Evolutionary conservation across 139 green algal species (phyloP).

Genomic region (Tetradesmus obliquus): DNA sequence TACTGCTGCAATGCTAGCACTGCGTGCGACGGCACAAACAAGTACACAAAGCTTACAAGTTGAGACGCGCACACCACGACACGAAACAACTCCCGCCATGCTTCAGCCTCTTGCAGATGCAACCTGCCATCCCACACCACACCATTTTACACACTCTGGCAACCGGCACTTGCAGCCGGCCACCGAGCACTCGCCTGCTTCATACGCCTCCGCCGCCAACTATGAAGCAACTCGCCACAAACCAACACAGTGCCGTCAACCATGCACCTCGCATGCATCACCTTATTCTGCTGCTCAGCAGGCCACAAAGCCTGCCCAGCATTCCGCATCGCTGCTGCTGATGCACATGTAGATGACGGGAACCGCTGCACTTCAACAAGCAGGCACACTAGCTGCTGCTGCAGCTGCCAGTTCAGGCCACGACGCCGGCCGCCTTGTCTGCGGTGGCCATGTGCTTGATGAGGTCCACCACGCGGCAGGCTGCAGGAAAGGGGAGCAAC

Average conservation of each 20-base stretch:
- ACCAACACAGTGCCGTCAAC: not conserved
- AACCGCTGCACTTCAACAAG: not conserved
- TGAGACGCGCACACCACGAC: not conserved
- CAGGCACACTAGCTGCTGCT: not conserved
- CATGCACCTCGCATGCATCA: not conserved
- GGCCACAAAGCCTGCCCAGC: not conserved
- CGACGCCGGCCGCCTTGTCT: conserved; percentile 50
- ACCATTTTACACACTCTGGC: not conserved
- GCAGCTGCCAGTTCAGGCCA: conserved; percentile 6
- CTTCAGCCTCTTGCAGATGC: not conserved
- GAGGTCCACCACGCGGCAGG: conserved; percentile 78
- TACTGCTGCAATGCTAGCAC: not conserved
- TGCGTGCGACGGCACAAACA: not conserved
- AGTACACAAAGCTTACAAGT: not conserved
- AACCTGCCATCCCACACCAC: not conserved
- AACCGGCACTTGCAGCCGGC: not conserved
- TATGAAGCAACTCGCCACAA: not conserved
- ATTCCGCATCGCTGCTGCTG: not conserved
- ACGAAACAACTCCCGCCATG: not conserved
- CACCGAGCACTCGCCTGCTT: not conserved
- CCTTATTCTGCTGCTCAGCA: not conserved
- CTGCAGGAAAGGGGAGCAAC: conserved; percentile 17
- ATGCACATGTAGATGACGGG: not conserved
- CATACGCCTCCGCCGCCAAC: not conserved
- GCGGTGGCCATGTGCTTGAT: conserved; percentile 67